These are phyloP conservation scores for Sclerotinia subarctica DNA, from an alignment of 2,329 filamentous ascomycete genomes.

Conservation along the genomic window DNA sequence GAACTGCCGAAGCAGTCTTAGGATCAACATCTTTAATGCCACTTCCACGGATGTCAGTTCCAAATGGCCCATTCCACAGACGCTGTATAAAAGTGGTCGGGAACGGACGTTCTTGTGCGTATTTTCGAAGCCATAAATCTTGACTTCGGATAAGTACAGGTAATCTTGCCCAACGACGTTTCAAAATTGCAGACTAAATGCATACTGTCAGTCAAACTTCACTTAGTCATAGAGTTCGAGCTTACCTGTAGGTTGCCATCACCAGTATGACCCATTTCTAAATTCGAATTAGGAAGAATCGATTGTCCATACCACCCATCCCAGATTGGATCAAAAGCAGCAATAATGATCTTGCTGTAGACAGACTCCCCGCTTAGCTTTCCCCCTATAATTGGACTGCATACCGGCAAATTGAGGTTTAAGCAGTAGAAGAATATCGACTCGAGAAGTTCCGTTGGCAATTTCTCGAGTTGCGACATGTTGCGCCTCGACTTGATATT, in stretches of 20 bases:
- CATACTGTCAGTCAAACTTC: not conserved
- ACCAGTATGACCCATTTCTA: not conserved
- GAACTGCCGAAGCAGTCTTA: not conserved
- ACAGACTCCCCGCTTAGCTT: constrained; percentile 34
- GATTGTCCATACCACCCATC: constrained; percentile 20
- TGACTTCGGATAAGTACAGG: constrained; percentile 30
- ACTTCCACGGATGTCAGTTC: too few species aligned
- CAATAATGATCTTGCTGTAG: constrained; percentile 31
- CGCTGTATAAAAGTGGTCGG: not conserved
- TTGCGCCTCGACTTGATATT: constrained; percentile 34
- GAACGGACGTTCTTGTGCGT: constrained; percentile 12
- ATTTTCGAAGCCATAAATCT: constrained; percentile 29
- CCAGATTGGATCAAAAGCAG: constrained; percentile 35
- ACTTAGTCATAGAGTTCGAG: not conserved
- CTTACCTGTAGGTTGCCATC: constrained; percentile 20
- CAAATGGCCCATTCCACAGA: not conserved
- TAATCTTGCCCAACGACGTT: constrained; percentile 35
- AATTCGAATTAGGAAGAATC: not conserved
- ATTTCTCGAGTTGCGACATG: constrained; percentile 35
- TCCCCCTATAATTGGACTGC: constrained; percentile 35
- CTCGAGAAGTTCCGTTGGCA: constrained; percentile 37
- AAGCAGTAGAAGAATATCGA: constrained; percentile 34
- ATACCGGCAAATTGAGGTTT: constrained; percentile 34
- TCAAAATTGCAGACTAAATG: constrained; percentile 30
- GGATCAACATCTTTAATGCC: not conserved